Conservation (phyloP, 2,329 filamentous ascomycete species). For the Fonsecaea monophora region DNA sequence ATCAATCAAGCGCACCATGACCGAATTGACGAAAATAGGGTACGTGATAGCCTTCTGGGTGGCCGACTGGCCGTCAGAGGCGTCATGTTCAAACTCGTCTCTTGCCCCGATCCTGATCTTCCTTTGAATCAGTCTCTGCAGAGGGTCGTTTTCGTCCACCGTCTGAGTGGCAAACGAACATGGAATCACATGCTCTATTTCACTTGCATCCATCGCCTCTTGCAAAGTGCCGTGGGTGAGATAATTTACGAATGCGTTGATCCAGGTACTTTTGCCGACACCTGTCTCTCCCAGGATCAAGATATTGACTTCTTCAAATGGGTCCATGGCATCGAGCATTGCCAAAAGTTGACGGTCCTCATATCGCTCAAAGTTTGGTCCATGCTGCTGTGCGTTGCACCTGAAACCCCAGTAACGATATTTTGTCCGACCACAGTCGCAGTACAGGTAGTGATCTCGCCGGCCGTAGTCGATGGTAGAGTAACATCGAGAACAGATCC, state of each 20-base stretch:
- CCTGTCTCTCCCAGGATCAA: constrained; percentile 58
- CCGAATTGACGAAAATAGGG: constrained; percentile 42
- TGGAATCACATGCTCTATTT: constrained; percentile 49
- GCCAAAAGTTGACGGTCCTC: constrained; percentile 32
- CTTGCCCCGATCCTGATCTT: constrained; percentile 44
- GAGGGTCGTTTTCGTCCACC: constrained; percentile 40
- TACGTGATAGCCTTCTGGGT: constrained; percentile 49
- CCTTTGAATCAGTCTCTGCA: constrained; percentile 41
- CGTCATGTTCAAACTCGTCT: constrained; percentile 45
- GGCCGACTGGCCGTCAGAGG: constrained; percentile 46
- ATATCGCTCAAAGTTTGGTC: constrained; percentile 36
- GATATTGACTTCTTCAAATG: constrained; percentile 50
- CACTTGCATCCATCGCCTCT: constrained; percentile 46
- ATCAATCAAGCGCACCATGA: constrained; percentile 50
- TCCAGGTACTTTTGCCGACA: constrained; percentile 59
- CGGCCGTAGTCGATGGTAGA: constrained; percentile 43
- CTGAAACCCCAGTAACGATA: constrained; percentile 44
- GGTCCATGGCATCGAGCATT: constrained; percentile 40
- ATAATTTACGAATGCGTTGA: constrained; percentile 59
- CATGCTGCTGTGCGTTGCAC: constrained; percentile 44
- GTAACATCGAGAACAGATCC: constrained; percentile 42
- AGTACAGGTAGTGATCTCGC: constrained; percentile 47
- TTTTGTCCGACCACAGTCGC: constrained; percentile 46
- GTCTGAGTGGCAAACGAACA: constrained; percentile 49
- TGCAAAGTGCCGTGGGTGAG: constrained; percentile 47